Percentiles rank a stretch among this genome's conserved stretches.
Conservation (phyloP, 148 eudicot genomes). For the Nyssa sinensis region DNA sequence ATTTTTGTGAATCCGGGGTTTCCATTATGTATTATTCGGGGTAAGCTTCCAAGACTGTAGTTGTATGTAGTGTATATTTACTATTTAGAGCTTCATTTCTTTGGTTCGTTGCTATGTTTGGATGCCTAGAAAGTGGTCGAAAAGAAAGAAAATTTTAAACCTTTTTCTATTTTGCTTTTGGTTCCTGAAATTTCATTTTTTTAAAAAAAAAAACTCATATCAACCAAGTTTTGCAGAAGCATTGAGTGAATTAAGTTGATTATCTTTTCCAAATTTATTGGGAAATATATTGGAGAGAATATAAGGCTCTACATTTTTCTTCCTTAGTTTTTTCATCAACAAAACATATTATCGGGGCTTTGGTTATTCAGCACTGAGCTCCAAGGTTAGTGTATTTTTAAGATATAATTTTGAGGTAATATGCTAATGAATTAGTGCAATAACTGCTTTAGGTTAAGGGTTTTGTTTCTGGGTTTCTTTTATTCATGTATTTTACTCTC, state of each 20-base stretch:
- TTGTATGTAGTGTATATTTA: not conserved
- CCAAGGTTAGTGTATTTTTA: not conserved
- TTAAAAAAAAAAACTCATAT: not conserved
- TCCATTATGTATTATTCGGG: no score
- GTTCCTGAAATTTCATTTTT: no score
- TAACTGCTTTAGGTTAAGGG: constrained; percentile 1
- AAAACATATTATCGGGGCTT: no score
- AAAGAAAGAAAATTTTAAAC: not conserved
- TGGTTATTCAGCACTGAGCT: not conserved
- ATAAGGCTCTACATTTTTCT: no score
- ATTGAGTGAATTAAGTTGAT: not conserved
- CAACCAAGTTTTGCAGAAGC: not conserved
- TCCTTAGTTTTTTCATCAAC: not conserved
- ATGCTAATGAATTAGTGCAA: not conserved
- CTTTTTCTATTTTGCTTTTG: not conserved
- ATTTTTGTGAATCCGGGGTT: not conserved
- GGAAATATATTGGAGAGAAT: not conserved
- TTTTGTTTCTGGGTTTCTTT: no score
- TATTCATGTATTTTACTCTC: no score
- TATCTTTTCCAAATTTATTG: not conserved
- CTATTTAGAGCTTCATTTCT: not conserved
- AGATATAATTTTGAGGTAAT: not conserved
- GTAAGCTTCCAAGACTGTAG: not conserved
- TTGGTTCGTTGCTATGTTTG: not conserved
- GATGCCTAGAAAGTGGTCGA: not conserved